A percentile compares a stretch with the other conserved stretches of the same genome.
phyloP scores from a whole-genome alignment of 164 flowering plant genomes.

The Taxillus chinensis region DNA sequence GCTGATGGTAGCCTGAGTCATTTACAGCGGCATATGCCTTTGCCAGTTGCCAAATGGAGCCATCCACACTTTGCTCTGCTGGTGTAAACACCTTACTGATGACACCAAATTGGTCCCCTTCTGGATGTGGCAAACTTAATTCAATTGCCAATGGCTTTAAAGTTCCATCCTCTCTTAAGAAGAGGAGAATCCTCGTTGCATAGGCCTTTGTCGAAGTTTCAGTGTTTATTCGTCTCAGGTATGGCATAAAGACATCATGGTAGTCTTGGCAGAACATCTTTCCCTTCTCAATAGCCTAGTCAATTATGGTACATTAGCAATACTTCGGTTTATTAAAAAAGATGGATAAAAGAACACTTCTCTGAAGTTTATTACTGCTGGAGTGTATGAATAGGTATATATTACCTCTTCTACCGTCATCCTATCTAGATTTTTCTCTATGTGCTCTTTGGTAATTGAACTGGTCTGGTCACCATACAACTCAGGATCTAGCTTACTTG shows the following conservation, averaged over 20 bases:
- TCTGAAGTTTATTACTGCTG: not conserved
- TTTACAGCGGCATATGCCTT: conserved; percentile 44
- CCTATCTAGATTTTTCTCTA: not conserved
- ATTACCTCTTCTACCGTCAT: conserved; percentile 2
- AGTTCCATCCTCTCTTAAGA: conserved; percentile 42
- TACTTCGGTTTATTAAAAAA: not conserved
- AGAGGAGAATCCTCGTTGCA: conserved; percentile 45
- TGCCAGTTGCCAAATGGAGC: conserved; percentile 51
- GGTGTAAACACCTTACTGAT: conserved; percentile 40
- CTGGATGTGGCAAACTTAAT: conserved; percentile 50
- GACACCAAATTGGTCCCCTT: conserved; percentile 36
- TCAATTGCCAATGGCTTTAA: conserved; percentile 56
- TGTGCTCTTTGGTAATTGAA: not conserved
- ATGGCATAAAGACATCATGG: not conserved
- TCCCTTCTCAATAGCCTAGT: not conserved
- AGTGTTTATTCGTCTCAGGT: not conserved
- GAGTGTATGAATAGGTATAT: not conserved
- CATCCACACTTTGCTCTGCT: conserved; percentile 34
- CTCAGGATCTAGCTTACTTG: conserved; percentile 2
- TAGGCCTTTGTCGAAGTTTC: conserved; percentile 36
- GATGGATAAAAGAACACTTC: not conserved
- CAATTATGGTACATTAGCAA: not conserved
- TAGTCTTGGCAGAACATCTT: conserved; percentile 1
- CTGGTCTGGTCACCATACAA: conserved; percentile 1
- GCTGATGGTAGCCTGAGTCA: conserved; percentile 44